These are phyloP conservation scores for Lachnellula hyalina DNA, from an alignment of 2,329 filamentous ascomycete species.

Conservation along the genomic window DNA sequence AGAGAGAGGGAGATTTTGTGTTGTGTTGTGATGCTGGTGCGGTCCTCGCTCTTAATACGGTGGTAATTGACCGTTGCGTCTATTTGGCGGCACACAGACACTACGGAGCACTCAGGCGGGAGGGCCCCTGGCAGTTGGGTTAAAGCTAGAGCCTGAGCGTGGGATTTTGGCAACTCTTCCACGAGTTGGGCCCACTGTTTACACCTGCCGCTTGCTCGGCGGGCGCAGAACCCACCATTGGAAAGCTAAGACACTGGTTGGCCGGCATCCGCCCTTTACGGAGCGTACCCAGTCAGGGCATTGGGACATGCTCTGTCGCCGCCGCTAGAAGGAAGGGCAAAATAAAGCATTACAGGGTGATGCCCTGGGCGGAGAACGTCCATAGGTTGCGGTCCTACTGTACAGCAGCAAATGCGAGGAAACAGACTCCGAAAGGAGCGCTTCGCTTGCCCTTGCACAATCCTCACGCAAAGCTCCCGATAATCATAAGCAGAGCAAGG, in stretches of 20 bases:
- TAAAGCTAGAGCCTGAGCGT: background rate
- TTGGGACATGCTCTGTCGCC: background rate
- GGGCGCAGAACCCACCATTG: background rate
- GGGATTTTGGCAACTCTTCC: no score
- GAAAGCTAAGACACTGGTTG: background rate
- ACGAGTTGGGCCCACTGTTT: background rate
- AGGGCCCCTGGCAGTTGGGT: background rate
- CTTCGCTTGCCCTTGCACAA: background rate
- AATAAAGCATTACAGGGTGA: no score
- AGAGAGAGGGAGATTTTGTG: conserved; percentile 1
- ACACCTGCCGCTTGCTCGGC: background rate
- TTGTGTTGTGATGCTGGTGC: background rate
- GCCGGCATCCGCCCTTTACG: background rate
- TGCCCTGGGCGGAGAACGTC: background rate
- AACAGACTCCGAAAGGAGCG: no score
- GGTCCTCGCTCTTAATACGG: background rate
- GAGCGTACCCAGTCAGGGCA: background rate
- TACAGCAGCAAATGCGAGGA: background rate
- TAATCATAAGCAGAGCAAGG: background rate
- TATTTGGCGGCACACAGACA: conserved; percentile 3
- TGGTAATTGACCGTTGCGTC: background rate
- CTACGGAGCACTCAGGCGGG: background rate
- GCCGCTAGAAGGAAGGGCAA: background rate
- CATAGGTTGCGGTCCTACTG: conserved; percentile 3
- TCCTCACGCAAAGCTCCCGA: background rate